Percentiles rank a stretch among this genome's conserved stretches.
These are phyloP conservation scores for Colletotrichum sp. DNA, from an alignment of 2,329 filamentous ascomycete genomes.

Conservation along the genomic window DNA sequence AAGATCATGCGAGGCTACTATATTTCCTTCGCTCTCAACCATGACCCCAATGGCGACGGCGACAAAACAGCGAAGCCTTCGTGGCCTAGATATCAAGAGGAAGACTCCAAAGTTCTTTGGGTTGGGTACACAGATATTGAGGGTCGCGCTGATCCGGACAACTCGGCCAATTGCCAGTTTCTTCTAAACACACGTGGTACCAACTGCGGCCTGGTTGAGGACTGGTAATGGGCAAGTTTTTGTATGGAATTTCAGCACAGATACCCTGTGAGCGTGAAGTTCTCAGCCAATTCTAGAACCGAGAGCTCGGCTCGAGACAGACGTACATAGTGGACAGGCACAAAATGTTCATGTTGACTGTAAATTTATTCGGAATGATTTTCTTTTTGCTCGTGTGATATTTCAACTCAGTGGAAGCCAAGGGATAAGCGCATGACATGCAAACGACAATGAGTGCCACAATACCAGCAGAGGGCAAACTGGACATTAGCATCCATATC, in stretches of 20 bases:
- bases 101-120: not conserved
- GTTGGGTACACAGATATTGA: not conserved
- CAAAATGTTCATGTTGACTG: not conserved
- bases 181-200: not conserved
- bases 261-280: not conserved
- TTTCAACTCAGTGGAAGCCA: not conserved
- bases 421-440: not conserved
- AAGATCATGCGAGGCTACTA: not conserved
- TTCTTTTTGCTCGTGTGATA: rapidly evolving
- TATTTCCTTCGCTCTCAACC: not conserved
- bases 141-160: not conserved
- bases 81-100: not conserved
- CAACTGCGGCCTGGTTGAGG: not conserved
- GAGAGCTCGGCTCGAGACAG: not conserved
- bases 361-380: not conserved
- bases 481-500: not conserved
- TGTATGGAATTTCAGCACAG: not conserved
- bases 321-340: not conserved
- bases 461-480: not conserved
- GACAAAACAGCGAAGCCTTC: not conserved
- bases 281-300: not conserved
- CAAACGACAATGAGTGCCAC: not conserved
- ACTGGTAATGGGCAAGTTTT: not conserved
- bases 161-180: not conserved
- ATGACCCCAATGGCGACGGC: not conserved